Percentiles rank a stretch among this genome's conserved stretches.
These are phyloP conservation scores for Beta corolliflora DNA, from an alignment of 179 eudicot species.

Conservation along the genomic window DNA sequence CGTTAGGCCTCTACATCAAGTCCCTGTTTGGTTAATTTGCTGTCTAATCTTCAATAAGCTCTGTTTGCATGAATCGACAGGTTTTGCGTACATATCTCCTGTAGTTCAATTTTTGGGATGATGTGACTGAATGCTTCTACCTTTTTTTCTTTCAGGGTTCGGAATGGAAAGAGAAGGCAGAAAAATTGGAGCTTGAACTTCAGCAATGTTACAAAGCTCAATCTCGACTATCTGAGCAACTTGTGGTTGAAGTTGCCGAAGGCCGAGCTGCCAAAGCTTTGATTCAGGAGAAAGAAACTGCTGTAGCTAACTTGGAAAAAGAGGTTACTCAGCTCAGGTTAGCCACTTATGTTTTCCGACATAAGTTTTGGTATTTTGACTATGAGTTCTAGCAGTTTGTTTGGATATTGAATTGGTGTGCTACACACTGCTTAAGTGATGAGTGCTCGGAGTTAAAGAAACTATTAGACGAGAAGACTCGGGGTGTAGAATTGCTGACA, in stretches of 20 bases:
- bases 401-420: slow-evolving; percentile 5
- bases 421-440: slow-evolving; percentile 46
- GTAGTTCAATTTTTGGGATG: not conserved
- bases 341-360: slow-evolving; percentile 4
- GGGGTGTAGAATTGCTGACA: slow-evolving; percentile 67
- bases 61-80: not conserved
- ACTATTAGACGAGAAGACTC: slow-evolving; percentile 69
- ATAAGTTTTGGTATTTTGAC: not conserved
- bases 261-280: slow-evolving; percentile 73
- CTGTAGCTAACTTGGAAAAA: slow-evolving; percentile 50
- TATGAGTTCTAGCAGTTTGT: slow-evolving; percentile 5
- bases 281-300: slow-evolving; percentile 73
- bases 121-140: slow-evolving; percentile 25
- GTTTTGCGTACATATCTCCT: not conserved
- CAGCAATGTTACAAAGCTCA: slow-evolving; percentile 99
- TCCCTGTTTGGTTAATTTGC: not conserved
- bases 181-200: slow-evolving; percentile 84
- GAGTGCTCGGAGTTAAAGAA: slow-evolving; percentile 58
- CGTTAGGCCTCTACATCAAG: not conserved
- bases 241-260: slow-evolving; percentile 94
- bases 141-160: slow-evolving; percentile 60
- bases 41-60: not conserved
- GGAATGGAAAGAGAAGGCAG: slow-evolving; percentile 97
- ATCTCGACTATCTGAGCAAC: slow-evolving; percentile 86
- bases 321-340: slow-evolving; percentile 74